phyloP scores from a whole-genome alignment of 225 moss, liverwort and hornwort species.

The Pleurozium schreberi region DNA sequence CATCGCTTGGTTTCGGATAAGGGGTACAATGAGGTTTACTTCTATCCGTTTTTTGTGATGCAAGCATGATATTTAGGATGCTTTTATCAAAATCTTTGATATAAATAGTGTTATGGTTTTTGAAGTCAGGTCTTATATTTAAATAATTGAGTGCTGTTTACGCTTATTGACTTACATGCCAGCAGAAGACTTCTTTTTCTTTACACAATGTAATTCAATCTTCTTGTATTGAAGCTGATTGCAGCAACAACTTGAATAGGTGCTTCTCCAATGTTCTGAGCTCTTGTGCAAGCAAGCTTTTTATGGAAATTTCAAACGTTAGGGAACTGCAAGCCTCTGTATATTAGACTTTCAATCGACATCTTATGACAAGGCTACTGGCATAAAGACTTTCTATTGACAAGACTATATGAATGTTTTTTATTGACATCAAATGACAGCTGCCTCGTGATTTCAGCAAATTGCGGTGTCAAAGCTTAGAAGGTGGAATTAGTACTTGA shows the following conservation, averaged over 20 bases:
- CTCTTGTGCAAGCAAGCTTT: background rate
- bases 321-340: background rate
- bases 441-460: background rate
- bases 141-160: no score
- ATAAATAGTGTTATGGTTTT: no score
- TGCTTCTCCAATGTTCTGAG: background rate
- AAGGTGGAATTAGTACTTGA: background rate
- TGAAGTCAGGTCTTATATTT: no score
- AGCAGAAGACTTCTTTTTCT: no score
- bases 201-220: background rate
- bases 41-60: background rate
- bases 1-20: background rate
- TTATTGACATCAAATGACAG: background rate
- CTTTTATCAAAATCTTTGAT: no score
- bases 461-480: background rate
- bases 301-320: background rate
- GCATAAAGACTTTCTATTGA: background rate
- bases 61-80: background rate
- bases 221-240: background rate
- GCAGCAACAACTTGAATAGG: background rate
- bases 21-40: background rate
- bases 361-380: background rate
- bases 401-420: background rate
- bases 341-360: background rate
- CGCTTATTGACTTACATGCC: no score